Conservation (phyloP, 208 protist species). For the Leishmania braziliensis region DNA sequence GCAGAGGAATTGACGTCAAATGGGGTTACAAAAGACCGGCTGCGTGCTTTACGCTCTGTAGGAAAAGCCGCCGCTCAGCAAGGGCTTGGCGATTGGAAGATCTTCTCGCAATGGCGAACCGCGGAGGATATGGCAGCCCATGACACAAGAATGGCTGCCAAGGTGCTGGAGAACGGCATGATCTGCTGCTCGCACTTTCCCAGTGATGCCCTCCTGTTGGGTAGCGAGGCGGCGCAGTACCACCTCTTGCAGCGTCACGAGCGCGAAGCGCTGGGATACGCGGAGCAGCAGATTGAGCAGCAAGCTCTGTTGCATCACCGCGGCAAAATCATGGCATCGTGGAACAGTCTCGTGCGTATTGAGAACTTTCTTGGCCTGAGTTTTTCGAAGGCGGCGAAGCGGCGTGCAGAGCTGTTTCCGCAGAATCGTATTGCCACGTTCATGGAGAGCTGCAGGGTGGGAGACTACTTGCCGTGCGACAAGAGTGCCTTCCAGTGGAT, state of each 20-base stretch:
- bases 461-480: conserved; percentile 72
- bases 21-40: conserved; percentile 25
- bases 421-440: conserved; percentile 45
- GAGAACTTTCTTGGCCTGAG: conserved; percentile 63
- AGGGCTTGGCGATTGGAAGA: conserved; percentile 68
- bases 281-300: conserved; percentile 81
- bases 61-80: conserved; percentile 69
- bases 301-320: conserved; percentile 41
- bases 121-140: conserved; percentile 46
- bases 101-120: conserved; percentile 82
- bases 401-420: conserved; percentile 55
- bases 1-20: conserved; percentile 15
- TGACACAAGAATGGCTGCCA: conserved; percentile 69
- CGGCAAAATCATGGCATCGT: conserved; percentile 49
- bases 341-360: conserved; percentile 68
- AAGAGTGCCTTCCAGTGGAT: conserved; percentile 48
- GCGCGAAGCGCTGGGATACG: conserved; percentile 67
- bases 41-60: conserved; percentile 49
- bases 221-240: conserved; percentile 59
- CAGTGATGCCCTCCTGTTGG: conserved; percentile 54
- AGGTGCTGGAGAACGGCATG: conserved; percentile 79
- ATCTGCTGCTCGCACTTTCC: conserved; percentile 62
- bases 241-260: conserved; percentile 75
- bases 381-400: conserved; percentile 55
- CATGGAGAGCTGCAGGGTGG: conserved; percentile 68